Evolutionary conservation across 2,329 filamentous ascomycete genomes (phyloP).

Genomic region (Exophiala oligosperma): DNA sequence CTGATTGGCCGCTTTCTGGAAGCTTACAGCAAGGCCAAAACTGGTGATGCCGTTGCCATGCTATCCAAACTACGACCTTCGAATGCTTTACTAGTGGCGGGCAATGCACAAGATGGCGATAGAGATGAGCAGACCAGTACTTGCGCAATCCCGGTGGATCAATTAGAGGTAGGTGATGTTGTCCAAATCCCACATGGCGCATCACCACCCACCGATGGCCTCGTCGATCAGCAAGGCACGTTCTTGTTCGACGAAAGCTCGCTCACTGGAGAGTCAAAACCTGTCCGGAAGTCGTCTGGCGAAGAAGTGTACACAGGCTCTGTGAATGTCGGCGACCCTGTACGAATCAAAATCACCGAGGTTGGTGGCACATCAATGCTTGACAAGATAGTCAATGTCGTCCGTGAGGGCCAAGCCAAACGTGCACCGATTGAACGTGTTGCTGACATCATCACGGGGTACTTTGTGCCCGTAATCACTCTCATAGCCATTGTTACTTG

Average conservation of each 20-base stretch:
- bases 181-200: conserved; percentile 76
- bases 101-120: conserved; percentile 1
- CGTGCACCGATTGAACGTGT: conserved; percentile 50
- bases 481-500: conserved; percentile 49
- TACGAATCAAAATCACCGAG: conserved; percentile 44
- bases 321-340: conserved; percentile 48
- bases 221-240: conserved; percentile 55
- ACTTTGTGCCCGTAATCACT: conserved; percentile 52
- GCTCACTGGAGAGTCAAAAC: conserved; percentile 63
- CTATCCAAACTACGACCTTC: conserved; percentile 75
- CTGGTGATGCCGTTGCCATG: conserved; percentile 80
- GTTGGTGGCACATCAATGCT: conserved; percentile 51
- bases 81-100: conserved; percentile 67
- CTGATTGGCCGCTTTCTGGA: conserved; percentile 64
- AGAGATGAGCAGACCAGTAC: conserved; percentile 26
- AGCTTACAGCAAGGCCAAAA: conserved; percentile 87
- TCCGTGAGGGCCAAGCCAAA: conserved; percentile 51
- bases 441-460: conserved; percentile 49
- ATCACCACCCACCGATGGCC: conserved; percentile 82
- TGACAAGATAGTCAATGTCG: conserved; percentile 50
- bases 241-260: conserved; percentile 85
- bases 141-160: conserved; percentile 60
- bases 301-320: conserved; percentile 49
- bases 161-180: conserved; percentile 71
- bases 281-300: conserved; percentile 42